Base-by-base conservation (phyloP, 108 stramenopile genomes). In the Cyclotella distinguenda region DNA sequence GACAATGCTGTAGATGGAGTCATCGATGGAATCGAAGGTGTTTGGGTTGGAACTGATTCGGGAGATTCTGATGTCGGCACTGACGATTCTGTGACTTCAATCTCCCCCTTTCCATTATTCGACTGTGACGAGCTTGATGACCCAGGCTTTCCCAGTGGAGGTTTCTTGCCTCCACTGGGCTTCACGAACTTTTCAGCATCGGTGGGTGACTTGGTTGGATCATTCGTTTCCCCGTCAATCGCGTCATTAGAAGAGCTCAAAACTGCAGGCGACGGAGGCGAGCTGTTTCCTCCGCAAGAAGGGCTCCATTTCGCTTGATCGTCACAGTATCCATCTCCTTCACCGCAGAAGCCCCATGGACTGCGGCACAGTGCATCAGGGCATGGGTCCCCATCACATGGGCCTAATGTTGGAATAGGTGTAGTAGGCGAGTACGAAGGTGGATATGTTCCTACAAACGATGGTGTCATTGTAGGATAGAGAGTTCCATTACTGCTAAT, bases 321-420 rank as follows among this genome's bases (percentile, higher is more conserved):
- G 34, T 50, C 64, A 23, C 76, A 77, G 58, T 77, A 77, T 7
- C 33, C 55, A 18, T 56, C 47, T 1, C 68, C 76, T 36, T 35
- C 68, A 2, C 76, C 76, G 40, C 76, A 77, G 50, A 65, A 77
- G 18, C 76, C 76, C 47, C 64, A 77, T 12, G 32, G 27, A 21
- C 60, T 63, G 31, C 76, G 47, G 25, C 76, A 77, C 8, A 69
- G 40, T 9, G 51, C 34, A 35, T 46, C 58, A 15, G 68, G 76
- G 22, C 76, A 77, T 22, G 68, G 26, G 34, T 77, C 68, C 11
- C 76, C 76, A 26, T 60, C 57, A 28, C 76, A 77, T 15, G 68
- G 68, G 8, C 76, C 68, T 54, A 69, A 42, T 21, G 68, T 64
- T 52, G 76, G 76, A 19, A 34, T 25, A 6, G 64, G 59, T n/a